These are phyloP conservation scores for Pleodorina starrii DNA, from an alignment of 139 green algal species.

Conservation along the genomic window DNA sequence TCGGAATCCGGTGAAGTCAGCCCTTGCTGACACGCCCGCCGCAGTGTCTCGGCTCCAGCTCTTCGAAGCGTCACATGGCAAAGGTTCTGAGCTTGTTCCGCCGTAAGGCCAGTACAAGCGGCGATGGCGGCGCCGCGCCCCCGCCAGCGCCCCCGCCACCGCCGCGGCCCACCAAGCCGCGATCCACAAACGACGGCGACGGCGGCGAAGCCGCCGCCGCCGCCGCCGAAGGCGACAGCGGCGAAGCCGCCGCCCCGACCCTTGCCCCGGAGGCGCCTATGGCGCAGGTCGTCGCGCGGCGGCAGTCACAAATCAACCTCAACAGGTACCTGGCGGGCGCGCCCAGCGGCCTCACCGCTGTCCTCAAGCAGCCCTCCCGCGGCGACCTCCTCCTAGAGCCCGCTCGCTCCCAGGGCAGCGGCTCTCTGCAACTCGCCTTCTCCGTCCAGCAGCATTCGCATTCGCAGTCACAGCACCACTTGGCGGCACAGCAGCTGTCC, in stretches of 20 bases:
- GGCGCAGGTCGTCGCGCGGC: neutral
- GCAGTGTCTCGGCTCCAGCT: too few species aligned
- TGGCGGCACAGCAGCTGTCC: too few species aligned
- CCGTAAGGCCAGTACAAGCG: too few species aligned
- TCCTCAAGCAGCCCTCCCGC: constrained; percentile 1
- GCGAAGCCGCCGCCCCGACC: neutral
- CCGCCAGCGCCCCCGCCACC: neutral
- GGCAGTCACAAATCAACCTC: constrained; percentile 1
- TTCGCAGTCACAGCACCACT: neutral
- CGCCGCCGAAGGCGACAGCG: neutral
- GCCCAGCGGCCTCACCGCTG: neutral
- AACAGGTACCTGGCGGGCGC: neutral
- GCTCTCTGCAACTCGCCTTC: neutral
- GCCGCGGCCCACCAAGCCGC: neutral
- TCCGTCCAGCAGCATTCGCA: neutral
- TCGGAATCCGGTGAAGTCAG: too few species aligned
- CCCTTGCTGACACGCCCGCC: too few species aligned
- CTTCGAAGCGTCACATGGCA: too few species aligned
- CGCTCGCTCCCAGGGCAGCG: neutral
- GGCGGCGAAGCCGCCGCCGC: neutral
- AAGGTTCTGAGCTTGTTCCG: neutral
- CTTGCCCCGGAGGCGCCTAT: too few species aligned
- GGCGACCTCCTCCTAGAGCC: neutral
- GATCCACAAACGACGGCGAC: neutral
- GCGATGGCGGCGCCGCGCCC: too few species aligned